phyloP scores from a whole-genome alignment of 2,329 filamentous ascomycete genomes.

The Nothomitra cinnamomea region DNA sequence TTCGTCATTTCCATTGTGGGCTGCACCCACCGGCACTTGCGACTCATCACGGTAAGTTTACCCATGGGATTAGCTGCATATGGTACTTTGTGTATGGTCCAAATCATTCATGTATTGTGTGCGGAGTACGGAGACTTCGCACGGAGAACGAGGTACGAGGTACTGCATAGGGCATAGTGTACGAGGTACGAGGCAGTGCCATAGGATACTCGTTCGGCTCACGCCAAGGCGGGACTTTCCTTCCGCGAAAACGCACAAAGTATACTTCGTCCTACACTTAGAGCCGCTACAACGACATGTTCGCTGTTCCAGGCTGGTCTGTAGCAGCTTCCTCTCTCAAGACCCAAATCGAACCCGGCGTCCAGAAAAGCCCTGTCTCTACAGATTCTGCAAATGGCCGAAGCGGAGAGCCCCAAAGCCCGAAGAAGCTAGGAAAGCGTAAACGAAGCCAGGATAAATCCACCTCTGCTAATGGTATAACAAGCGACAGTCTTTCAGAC shows the following conservation, averaged over 20 bases:
- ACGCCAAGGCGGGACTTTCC: background rate
- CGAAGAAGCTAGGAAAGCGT: slow-evolving; percentile 31
- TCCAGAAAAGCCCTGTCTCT: background rate
- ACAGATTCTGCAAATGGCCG: background rate
- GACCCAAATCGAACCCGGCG: slow-evolving; percentile 35
- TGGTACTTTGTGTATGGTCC: too few relatives aligned
- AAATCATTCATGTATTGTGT: too few relatives aligned
- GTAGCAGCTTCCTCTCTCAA: slow-evolving; percentile 56
- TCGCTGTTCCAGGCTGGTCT: slow-evolving; percentile 86
- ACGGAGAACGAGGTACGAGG: too few relatives aligned
- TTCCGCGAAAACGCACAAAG: background rate
- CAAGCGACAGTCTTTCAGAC: slow-evolving; percentile 52
- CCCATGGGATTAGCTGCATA: too few relatives aligned
- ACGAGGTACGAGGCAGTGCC: too few relatives aligned
- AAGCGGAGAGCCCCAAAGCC: slow-evolving; percentile 13
- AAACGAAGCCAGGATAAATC: slow-evolving; percentile 32
- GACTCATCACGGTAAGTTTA: too few relatives aligned
- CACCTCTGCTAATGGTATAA: slow-evolving; percentile 32
- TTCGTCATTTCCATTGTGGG: too few relatives aligned
- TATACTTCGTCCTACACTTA: background rate
- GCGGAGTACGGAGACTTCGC: too few relatives aligned
- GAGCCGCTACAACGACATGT: slow-evolving; percentile 38
- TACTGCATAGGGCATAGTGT: too few relatives aligned
- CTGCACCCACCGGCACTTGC: too few relatives aligned
- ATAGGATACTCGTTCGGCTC: too few relatives aligned